phyloP scores from a whole-genome alignment of 2,329 filamentous ascomycete genomes.

The Trichoderma lentiforme region DNA sequence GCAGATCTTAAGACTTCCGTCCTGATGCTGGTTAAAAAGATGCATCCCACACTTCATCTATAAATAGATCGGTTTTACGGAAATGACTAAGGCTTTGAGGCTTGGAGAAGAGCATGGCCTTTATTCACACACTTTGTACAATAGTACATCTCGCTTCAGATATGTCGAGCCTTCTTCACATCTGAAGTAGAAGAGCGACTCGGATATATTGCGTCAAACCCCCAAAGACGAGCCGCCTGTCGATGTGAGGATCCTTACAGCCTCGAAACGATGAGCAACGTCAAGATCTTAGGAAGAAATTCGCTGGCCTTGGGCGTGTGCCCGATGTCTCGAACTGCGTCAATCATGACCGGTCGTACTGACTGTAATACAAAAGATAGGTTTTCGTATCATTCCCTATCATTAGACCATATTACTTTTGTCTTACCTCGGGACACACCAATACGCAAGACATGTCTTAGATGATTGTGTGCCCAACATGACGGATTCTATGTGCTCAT shows the following conservation, averaged over 20 bases:
- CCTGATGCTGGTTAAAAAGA: neutral
- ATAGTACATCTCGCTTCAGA: neutral
- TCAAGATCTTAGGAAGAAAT: neutral
- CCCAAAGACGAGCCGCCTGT: fast-evolving
- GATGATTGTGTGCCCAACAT: neutral
- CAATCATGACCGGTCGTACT: neutral
- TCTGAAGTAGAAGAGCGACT: neutral
- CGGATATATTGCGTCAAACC: fast-evolving
- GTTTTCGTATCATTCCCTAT: neutral
- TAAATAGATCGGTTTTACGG: neutral
- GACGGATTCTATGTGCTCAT: neutral
- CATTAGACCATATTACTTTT: neutral
- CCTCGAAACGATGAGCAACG: neutral
- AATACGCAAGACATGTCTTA: neutral
- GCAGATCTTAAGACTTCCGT: neutral
- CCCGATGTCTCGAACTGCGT: neutral
- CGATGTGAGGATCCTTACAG: neutral
- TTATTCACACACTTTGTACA: neutral
- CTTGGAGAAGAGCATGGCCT: neutral
- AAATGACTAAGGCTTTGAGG: neutral
- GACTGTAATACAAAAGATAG: neutral
- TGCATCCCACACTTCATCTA: neutral
- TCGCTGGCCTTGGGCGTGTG: neutral
- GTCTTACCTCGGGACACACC: neutral
- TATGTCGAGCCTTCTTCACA: neutral